Conservation (phyloP, 805 yeast species). For the Kregervanrija fluxuum region DNA sequence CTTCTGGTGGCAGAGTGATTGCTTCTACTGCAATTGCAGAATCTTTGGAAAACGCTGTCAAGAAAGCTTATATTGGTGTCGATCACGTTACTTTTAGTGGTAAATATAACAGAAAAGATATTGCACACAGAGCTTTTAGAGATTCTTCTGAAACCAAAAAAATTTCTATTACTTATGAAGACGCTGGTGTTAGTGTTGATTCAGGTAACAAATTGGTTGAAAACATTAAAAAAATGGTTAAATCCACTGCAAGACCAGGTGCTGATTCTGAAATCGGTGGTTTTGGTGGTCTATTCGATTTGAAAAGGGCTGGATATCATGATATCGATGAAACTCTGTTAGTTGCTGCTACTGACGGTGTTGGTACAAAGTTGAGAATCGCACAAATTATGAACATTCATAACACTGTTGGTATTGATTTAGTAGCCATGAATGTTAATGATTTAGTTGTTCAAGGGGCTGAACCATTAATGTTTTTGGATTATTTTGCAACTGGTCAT, state of each 20-base stretch:
- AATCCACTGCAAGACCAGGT: constrained; percentile 89
- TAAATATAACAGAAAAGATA: constrained; percentile 84
- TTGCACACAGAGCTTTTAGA: constrained; percentile 93
- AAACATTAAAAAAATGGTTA: constrained; percentile 82
- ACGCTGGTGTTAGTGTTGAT: constrained; percentile 96
- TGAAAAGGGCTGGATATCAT: constrained; percentile 76
- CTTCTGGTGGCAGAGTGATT: constrained; percentile 95
- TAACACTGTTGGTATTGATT: constrained; percentile 96
- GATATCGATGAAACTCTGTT: constrained; percentile 69
- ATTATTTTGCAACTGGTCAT: constrained; percentile 93
- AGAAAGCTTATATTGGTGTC: constrained; percentile 80
- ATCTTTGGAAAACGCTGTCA: constrained; percentile 72
- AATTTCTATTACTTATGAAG: constrained; percentile 73
- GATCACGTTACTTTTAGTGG: constrained; percentile 62
- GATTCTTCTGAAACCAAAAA: constrained; percentile 27
- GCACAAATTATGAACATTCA: constrained; percentile 88
- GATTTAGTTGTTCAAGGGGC: constrained; percentile 99
- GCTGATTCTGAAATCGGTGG: constrained; percentile 99
- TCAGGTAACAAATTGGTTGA: constrained; percentile 88
- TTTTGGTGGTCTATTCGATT: constrained; percentile 94
- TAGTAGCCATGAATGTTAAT: constrained; percentile 98
- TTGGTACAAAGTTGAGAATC: constrained; percentile 92
- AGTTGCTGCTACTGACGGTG: constrained; percentile 99
- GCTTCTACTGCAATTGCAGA: constrained; percentile 85
- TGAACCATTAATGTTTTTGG: constrained; percentile 91